These are phyloP conservation scores for Linanthus parryae DNA, from an alignment of 148 eudicot species.

Conservation along the genomic window DNA sequence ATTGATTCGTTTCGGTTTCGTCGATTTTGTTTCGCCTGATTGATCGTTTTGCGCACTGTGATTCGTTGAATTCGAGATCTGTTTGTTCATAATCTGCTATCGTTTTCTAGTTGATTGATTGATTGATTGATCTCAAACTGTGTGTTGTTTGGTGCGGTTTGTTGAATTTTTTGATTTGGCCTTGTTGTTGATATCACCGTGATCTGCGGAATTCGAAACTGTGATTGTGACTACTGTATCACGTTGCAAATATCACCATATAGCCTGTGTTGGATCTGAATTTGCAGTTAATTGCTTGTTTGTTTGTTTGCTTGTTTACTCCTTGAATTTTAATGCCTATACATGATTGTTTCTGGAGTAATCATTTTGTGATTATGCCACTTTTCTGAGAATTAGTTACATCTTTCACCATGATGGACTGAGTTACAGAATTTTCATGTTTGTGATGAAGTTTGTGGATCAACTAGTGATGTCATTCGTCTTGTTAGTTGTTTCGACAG, in stretches of 20 bases:
- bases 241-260: background rate
- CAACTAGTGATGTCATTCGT: too few relatives aligned
- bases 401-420: slow-evolving; percentile 1
- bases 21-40: background rate
- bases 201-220: background rate
- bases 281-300: background rate
- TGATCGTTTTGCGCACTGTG: background rate
- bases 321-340: too few relatives aligned
- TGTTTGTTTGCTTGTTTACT: too few relatives aligned
- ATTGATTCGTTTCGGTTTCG: background rate
- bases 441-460: too few relatives aligned
- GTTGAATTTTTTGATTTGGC: background rate
- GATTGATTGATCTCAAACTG: background rate
- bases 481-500: too few relatives aligned
- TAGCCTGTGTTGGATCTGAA: slow-evolving; percentile 9
- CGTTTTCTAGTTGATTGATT: slow-evolving; percentile 4
- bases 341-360: too few relatives aligned
- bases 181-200: slow-evolving; percentile 1
- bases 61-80: slow-evolving; percentile 5
- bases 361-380: too few relatives aligned
- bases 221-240: slow-evolving; percentile 3
- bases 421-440: background rate
- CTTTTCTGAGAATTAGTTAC: too few relatives aligned
- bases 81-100: background rate
- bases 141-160: background rate